phyloP scores from a whole-genome alignment of 768 basidiomycete genomes.

The Kwoniella heveanensis region DNA sequence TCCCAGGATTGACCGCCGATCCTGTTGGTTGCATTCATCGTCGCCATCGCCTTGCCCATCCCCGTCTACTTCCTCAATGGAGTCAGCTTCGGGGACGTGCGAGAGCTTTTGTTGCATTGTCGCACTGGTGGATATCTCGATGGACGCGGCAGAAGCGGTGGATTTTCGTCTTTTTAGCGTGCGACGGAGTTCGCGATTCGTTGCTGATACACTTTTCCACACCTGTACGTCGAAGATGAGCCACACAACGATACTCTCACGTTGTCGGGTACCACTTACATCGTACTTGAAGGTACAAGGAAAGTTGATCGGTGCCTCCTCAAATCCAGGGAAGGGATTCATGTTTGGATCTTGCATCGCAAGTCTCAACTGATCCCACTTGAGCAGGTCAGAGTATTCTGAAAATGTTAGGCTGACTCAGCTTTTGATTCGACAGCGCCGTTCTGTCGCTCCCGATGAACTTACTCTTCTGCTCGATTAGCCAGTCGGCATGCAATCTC shows the following conservation, averaged over 20 bases:
- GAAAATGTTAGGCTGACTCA: slow-evolving; percentile 27
- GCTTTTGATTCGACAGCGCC: background rate
- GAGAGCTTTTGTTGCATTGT: slow-evolving; percentile 19
- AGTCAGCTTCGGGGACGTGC: slow-evolving; percentile 39
- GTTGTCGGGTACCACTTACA: too few species aligned
- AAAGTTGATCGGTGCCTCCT: slow-evolving; percentile 78
- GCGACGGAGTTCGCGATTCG: slow-evolving; percentile 40
- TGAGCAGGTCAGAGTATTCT: slow-evolving; percentile 84
- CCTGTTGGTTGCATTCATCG: slow-evolving; percentile 27
- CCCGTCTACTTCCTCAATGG: slow-evolving; percentile 26
- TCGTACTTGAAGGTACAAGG: slow-evolving; percentile 95
- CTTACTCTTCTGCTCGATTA: slow-evolving; percentile 76
- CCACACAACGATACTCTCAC: background rate
- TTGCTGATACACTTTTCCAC: slow-evolving; percentile 54
- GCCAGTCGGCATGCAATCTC: slow-evolving; percentile 90
- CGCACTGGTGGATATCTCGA: slow-evolving; percentile 3
- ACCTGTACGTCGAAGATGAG: slow-evolving; percentile 16
- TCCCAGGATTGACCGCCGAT: background rate
- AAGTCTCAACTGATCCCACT: slow-evolving; percentile 81
- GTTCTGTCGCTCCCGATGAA: background rate
- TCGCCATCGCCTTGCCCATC: slow-evolving; percentile 55
- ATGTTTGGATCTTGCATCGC: slow-evolving; percentile 68
- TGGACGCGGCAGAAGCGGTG: slow-evolving; percentile 8
- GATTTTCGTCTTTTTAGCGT: slow-evolving; percentile 31
- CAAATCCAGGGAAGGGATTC: slow-evolving; percentile 72